Evolutionary conservation across 306 rosid genomes (phyloP).

Genomic region (Prosopis cineraria): DNA sequence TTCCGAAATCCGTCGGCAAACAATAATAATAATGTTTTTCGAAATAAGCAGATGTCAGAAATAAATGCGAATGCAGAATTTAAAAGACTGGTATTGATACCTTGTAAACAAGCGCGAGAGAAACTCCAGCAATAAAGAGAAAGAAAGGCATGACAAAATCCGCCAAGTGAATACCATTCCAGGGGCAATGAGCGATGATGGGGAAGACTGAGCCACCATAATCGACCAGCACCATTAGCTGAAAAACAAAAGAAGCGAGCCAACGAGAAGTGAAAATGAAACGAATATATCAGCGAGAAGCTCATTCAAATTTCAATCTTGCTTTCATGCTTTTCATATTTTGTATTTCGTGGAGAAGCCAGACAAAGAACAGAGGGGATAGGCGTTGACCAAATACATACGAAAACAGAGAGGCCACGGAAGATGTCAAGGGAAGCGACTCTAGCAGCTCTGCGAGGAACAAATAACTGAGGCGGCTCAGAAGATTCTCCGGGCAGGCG

Average conservation of each 20-base stretch:
- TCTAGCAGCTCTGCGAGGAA: slow-evolving; percentile 34
- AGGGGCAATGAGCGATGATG: slow-evolving; percentile 70
- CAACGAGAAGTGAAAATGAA: neutral
- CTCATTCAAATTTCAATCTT: neutral
- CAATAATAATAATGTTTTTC: neutral
- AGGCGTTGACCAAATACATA: slow-evolving; percentile 34
- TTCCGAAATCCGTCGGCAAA: too few species aligned
- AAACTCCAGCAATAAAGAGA: slow-evolving; percentile 78
- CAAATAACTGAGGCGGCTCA: slow-evolving; percentile 24
- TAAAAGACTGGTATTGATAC: slow-evolving; percentile 37
- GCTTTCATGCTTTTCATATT: neutral
- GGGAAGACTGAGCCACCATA: slow-evolving; percentile 74
- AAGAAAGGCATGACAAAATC: slow-evolving; percentile 92
- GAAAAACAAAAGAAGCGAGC: slow-evolving; percentile 20
- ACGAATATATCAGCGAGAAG: too few species aligned
- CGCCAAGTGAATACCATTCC: slow-evolving; percentile 86
- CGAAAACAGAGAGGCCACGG: slow-evolving; percentile 93
- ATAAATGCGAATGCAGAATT: neutral
- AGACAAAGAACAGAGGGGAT: neutral
- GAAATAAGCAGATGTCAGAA: neutral
- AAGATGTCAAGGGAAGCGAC: slow-evolving; percentile 87
- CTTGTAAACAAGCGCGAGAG: slow-evolving; percentile 78
- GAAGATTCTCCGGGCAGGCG: slow-evolving; percentile 37
- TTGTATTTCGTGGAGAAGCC: neutral
- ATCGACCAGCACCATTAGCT: slow-evolving; percentile 91